Evolutionary conservation across 2,329 filamentous ascomycete genomes (phyloP), one percentile per base, ranked within the genome.

Genomic region (Sclerotinia glacialis): DNA sequence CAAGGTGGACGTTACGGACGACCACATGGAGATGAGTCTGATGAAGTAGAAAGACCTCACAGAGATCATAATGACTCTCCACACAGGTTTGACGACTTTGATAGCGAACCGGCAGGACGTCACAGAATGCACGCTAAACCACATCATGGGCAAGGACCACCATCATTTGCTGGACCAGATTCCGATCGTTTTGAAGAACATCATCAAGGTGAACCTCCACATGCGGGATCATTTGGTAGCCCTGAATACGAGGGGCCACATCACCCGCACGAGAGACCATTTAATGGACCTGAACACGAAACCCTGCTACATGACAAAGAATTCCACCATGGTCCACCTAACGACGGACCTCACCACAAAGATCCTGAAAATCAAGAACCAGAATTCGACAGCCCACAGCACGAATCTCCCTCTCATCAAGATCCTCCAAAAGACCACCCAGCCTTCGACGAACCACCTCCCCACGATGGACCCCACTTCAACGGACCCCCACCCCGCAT

Each of bases 241-340:
- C 42, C 56, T 1, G 59, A 52, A 40, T 34, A 65, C 23, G 47
- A 64, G 47, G 31, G 40, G 9, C 67, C 64, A 50, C 59, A 26
- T 50, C 47, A 50, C 6, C 18, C 26, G 18, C 21, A 65, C 3
- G 37, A 46, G 7, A 21, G 28, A 23, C 28, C 42, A 59, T 37
- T 44, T 4, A 23, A 58, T 7, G 34, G 37, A 9, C 64, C 56
- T 42, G 42, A 65, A n/a, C 8, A 59, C 42, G 42, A 59, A 4
- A 31, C 1, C 34, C 50, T n/a, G n/a, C n/a, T n/a, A 23, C 18
- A 59, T 3, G 18, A 21, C 8, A 28, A 47, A 44, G 47, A 21
- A 54, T 11, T 11, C 7, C 60, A 23, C 9, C 28, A 54, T 14
- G 37, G 49, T 11, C 34, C 46, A 23, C 61, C 40, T 21, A 26